Evolutionary conservation across 169 alveolate genomes (phyloP).

Genomic region (Neospora caninum): DNA sequence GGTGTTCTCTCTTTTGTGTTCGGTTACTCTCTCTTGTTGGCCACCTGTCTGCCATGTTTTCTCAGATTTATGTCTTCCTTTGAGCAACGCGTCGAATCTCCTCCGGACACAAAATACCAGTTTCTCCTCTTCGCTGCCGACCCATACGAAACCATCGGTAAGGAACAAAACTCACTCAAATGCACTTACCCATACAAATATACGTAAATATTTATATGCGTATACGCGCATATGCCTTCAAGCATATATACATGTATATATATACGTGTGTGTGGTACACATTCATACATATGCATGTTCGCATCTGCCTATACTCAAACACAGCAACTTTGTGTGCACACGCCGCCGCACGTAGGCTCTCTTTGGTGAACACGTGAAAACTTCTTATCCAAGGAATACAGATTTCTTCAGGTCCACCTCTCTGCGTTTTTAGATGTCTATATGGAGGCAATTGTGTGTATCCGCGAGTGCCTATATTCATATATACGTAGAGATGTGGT

Average conservation of each 20-base stretch:
- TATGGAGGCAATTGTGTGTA: too few species aligned
- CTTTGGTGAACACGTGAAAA: too few species aligned
- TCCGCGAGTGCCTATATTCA: too few species aligned
- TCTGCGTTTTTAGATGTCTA: too few species aligned
- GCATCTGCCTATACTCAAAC: too few species aligned
- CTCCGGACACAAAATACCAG: conserved; percentile 95
- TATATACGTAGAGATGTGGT: not conserved
- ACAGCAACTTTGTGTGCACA: too few species aligned
- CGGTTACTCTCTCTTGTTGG: not conserved
- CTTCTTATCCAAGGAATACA: too few species aligned
- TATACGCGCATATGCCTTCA: not conserved
- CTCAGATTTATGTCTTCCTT: conserved; percentile 94
- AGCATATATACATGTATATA: not conserved
- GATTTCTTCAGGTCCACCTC: too few species aligned
- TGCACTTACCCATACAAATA: not conserved
- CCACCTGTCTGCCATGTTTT: not conserved
- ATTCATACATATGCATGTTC: too few species aligned
- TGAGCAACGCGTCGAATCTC: conserved; percentile 88
- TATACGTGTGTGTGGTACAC: not conserved
- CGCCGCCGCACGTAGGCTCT: too few species aligned
- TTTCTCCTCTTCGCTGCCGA: conserved; percentile 97
- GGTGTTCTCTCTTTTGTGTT: not conserved
- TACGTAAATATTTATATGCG: too few species aligned
- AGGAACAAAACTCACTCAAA: not conserved
- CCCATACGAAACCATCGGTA: conserved; percentile 95